phyloP scores from a whole-genome alignment of 2,329 filamentous ascomycete genomes.

The Aspergillus puulaauensis region DNA sequence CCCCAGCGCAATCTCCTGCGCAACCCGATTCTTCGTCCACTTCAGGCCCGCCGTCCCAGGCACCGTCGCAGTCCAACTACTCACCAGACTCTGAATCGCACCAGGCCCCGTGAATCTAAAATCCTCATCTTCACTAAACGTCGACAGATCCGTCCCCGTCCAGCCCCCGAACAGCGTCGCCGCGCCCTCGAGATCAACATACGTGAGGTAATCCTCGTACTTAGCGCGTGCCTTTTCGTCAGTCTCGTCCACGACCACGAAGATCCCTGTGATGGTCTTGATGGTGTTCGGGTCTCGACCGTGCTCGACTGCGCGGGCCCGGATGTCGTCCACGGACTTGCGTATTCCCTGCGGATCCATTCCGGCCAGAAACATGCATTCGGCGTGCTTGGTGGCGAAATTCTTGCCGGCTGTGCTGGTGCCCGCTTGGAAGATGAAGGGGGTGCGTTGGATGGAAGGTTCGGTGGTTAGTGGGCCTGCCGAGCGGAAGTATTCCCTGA shows the following conservation, averaged over 20 bases:
- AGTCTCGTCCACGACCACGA: conserved; percentile 41
- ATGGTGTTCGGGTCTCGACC: conserved; percentile 37
- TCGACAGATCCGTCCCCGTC: conserved; percentile 37
- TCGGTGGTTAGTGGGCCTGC: neutral
- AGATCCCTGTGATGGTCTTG: conserved; percentile 43
- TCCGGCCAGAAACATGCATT: conserved; percentile 1
- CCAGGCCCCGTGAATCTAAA: conserved; percentile 42
- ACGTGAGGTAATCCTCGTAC: conserved; percentile 38
- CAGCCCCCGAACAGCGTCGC: conserved; percentile 45
- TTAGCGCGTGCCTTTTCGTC: conserved; percentile 42
- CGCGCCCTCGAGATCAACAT: conserved; percentile 41
- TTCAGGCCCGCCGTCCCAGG: conserved; percentile 38
- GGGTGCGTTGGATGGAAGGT: neutral
- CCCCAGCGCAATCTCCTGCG: conserved; percentile 22
- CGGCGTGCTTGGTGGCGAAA: conserved; percentile 1
- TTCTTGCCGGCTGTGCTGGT: neutral
- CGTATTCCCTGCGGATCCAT: neutral
- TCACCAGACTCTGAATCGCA: conserved; percentile 43
- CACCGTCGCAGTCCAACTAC: conserved; percentile 41
- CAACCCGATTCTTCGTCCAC: conserved; percentile 29
- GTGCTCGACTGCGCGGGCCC: conserved; percentile 14
- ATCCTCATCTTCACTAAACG: conserved; percentile 45
- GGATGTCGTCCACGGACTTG: neutral
- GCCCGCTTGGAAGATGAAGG: conserved; percentile 4
- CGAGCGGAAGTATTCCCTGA: conserved; percentile 6